phyloP scores from a whole-genome alignment of 2,329 filamentous ascomycete genomes.

The Camillea tinctor region DNA sequence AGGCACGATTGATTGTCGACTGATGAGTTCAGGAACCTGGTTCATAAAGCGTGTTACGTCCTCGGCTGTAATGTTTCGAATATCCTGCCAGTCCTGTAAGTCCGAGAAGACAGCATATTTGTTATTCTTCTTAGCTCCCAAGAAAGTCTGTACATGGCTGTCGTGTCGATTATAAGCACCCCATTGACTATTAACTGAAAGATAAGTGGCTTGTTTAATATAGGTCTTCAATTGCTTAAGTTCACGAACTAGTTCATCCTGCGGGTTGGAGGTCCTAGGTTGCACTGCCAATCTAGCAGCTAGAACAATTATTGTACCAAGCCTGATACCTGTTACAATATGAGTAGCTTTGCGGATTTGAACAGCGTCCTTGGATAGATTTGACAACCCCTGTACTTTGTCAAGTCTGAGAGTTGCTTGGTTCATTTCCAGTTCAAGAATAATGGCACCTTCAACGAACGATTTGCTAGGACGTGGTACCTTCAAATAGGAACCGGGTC shows the following conservation, averaged over 20 bases:
- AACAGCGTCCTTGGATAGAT: neutral
- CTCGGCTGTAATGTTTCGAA: neutral
- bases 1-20: too few relatives aligned
- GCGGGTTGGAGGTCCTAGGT: neutral
- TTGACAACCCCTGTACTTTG: neutral
- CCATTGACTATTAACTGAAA: too few relatives aligned
- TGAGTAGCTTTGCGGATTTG: slow-evolving; percentile 1
- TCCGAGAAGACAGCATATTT: slow-evolving; percentile 5
- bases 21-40: neutral
- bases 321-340: slow-evolving; percentile 2
- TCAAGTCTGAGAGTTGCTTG: neutral
- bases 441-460: slow-evolving; percentile 4
- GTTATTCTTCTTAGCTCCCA: neutral
- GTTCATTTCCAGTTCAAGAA: slow-evolving; percentile 1
- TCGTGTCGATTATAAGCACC: too few relatives aligned
- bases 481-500: slow-evolving; percentile 4
- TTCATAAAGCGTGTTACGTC: neutral
- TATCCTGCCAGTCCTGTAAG: neutral
- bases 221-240: too few relatives aligned
- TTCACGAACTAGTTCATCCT: neutral
- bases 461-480: neutral
- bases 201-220: too few relatives aligned
- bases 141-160: too few relatives aligned
- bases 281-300: neutral
- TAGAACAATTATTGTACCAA: slow-evolving; percentile 2